A percentile compares a stretch with the other conserved stretches of the same genome.
These are phyloP conservation scores for Suillus paluster DNA, from an alignment of 768 basidiomycete species.

Conservation along the genomic window DNA sequence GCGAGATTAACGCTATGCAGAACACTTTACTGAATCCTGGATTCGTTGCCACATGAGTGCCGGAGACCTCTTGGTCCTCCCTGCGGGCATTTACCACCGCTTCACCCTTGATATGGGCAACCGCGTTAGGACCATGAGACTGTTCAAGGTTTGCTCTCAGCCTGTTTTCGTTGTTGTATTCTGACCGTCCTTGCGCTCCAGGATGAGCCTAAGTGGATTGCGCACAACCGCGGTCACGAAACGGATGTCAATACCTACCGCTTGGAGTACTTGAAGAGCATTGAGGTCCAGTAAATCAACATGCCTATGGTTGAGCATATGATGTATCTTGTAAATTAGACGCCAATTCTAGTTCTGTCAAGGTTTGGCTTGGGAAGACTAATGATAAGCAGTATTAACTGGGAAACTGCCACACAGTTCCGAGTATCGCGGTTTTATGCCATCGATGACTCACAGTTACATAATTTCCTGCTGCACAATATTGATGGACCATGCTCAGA, in stretches of 20 bases:
- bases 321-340: not conserved
- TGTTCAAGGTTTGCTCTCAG: conserved; percentile 70
- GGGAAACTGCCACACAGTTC: not conserved
- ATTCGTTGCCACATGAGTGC: conserved; percentile 77
- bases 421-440: not conserved
- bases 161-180: not conserved
- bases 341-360: too few relatives aligned
- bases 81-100: conserved; percentile 90
- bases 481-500: too few relatives aligned
- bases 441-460: not conserved
- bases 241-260: conserved; percentile 71
- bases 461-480: not conserved
- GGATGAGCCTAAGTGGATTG: conserved; percentile 93
- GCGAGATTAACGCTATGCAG: conserved; percentile 36
- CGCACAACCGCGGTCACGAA: conserved; percentile 63
- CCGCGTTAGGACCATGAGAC: conserved; percentile 71
- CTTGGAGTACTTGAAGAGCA: conserved; percentile 57
- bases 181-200: conserved; percentile 32
- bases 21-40: conserved; percentile 73
- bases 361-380: too few relatives aligned
- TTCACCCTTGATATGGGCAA: conserved; percentile 85
- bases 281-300: conserved; percentile 39
- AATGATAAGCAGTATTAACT: not conserved
- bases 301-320: not conserved
- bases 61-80: conserved; percentile 86